phyloP scores from a whole-genome alignment of 2,329 filamentous ascomycete genomes.

The Helotiales sp. region DNA sequence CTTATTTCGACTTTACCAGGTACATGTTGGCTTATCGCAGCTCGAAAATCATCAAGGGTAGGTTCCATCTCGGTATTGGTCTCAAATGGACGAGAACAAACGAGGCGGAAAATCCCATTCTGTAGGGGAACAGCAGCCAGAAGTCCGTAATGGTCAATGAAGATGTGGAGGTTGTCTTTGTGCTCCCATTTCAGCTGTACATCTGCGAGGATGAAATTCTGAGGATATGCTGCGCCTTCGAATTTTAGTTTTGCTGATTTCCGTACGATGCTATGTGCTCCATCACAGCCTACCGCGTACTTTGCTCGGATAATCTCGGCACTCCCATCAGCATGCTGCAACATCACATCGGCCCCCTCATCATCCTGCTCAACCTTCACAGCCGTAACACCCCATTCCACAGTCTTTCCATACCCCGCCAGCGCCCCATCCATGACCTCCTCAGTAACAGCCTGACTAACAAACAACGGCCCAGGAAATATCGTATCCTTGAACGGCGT shows the following conservation, averaged over 20 bases:
- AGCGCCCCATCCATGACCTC: conserved; percentile 42
- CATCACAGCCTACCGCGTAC: conserved; percentile 59
- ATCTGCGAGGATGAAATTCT: conserved; percentile 53
- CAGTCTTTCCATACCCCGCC: conserved; percentile 33
- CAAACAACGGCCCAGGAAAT: conserved; percentile 42
- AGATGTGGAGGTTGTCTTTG: conserved; percentile 29
- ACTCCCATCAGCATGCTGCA: conserved; percentile 32
- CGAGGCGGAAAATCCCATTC: conserved; percentile 39
- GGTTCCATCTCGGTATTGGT: conserved; percentile 28
- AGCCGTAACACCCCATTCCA: conserved; percentile 44
- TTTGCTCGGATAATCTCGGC: conserved; percentile 43
- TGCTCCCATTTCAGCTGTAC: conserved; percentile 40
- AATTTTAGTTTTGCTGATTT: conserved; percentile 47
- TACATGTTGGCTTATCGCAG: conserved; percentile 40
- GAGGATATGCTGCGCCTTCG: conserved; percentile 49
- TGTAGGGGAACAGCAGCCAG: conserved; percentile 46
- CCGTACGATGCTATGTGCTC: conserved; percentile 55
- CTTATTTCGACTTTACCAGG: conserved; percentile 32
- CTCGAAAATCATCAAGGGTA: conserved; percentile 44
- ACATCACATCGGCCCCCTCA: conserved; percentile 38
- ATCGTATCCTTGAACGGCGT: conserved; percentile 40
- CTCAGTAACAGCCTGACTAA: conserved; percentile 47
- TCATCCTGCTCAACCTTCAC: conserved; percentile 42
- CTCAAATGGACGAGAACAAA: conserved; percentile 31
- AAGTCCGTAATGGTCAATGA: conserved; percentile 45